phyloP scores from a whole-genome alignment of 2,329 filamentous ascomycete species.

The Hawksworthiomyces lignivorus region DNA sequence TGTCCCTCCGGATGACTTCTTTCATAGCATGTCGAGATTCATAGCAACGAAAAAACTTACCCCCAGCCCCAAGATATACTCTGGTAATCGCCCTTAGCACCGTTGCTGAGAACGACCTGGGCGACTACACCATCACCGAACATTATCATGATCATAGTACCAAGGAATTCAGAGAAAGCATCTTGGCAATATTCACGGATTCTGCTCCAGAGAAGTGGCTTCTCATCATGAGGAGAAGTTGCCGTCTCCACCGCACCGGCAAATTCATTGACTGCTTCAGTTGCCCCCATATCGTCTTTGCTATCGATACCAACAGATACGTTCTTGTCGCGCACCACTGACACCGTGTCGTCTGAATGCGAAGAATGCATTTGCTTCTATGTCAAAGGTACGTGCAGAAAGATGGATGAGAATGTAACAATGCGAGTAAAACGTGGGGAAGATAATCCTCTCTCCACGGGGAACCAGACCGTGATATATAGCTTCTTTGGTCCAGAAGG shows the following conservation, averaged over 20 bases:
- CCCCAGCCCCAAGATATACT: constrained; percentile 44
- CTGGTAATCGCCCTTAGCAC: constrained; percentile 39
- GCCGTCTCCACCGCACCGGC: too few species aligned
- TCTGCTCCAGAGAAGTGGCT: constrained; percentile 37
- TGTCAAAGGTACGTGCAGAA: too few species aligned
- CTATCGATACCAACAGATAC: background rate
- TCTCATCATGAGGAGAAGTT: background rate
- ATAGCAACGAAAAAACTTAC: constrained; percentile 32
- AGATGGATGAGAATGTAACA: background rate
- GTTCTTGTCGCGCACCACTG: constrained; percentile 6
- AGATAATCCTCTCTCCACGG: constrained; percentile 3
- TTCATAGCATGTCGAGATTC: too few species aligned
- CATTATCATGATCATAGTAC: constrained; percentile 58
- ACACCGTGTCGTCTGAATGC: constrained; percentile 8
- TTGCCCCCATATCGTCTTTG: constrained; percentile 8
- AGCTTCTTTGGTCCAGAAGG: constrained; percentile 1
- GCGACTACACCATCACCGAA: constrained; percentile 67
- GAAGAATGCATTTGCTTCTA: constrained; percentile 11
- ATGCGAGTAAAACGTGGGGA: constrained; percentile 1
- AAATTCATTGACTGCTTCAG: constrained; percentile 5
- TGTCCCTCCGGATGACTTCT: too few species aligned
- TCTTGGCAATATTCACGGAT: constrained; percentile 46
- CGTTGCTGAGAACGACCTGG: constrained; percentile 54
- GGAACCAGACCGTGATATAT: constrained; percentile 4
- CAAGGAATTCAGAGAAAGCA: constrained; percentile 59